Conservation (phyloP, 176 grass and related monocot species). For the Aegilops tauschii region DNA sequence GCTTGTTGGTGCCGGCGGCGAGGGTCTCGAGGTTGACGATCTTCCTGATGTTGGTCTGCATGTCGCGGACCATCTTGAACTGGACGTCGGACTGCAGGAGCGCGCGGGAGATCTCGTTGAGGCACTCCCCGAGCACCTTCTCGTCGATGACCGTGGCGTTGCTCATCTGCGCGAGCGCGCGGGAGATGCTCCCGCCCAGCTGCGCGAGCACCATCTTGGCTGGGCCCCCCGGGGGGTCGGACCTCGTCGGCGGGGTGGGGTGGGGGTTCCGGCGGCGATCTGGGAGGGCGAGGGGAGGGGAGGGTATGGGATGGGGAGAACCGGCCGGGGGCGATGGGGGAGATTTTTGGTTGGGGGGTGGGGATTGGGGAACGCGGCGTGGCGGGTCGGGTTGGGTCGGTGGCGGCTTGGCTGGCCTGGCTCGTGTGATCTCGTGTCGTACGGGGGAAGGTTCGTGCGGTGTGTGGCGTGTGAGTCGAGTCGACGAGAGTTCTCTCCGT, state of each 20-base stretch:
- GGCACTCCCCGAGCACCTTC: slow-evolving; percentile 66
- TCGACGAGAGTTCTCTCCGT: background rate
- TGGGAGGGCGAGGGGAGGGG: no score
- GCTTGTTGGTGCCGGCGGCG: slow-evolving; percentile 72
- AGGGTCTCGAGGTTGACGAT: slow-evolving; percentile 63
- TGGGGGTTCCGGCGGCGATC: background rate
- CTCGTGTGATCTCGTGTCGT: no score
- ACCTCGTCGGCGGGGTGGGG: background rate
- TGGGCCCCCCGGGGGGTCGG: background rate
- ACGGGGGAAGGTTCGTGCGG: background rate
- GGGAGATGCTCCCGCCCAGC: slow-evolving; percentile 76
- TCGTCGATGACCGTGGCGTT: slow-evolving; percentile 84
- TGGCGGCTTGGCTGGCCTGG: background rate
- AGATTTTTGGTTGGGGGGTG: background rate
- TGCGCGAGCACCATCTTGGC: slow-evolving; percentile 67
- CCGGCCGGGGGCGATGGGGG: background rate
- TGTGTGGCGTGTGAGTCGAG: background rate
- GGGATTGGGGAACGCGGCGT: background rate
- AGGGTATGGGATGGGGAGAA: background rate
- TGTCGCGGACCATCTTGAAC: slow-evolving; percentile 58
- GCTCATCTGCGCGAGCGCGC: slow-evolving; percentile 75
- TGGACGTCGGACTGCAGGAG: slow-evolving; percentile 59
- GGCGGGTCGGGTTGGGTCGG: background rate
- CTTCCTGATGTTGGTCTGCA: slow-evolving; percentile 62
- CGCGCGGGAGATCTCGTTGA: slow-evolving; percentile 71